Evolutionary conservation across 768 basidiomycete genomes (phyloP).

Genomic region (Gloeostereum incarnatum): DNA sequence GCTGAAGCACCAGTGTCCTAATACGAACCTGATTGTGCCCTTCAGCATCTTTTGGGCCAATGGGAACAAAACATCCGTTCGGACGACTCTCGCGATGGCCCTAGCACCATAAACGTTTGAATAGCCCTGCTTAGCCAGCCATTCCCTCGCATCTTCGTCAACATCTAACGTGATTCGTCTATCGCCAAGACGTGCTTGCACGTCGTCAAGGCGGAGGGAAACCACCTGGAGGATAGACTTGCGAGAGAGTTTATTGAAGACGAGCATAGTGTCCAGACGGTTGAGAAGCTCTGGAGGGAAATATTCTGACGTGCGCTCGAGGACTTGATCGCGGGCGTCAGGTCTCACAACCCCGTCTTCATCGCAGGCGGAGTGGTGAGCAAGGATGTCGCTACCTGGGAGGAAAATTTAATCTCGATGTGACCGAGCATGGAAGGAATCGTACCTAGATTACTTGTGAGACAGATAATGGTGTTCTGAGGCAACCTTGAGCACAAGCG

Average conservation of each 20-base stretch:
- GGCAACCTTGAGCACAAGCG: background rate
- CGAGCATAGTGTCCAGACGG: conserved; percentile 76
- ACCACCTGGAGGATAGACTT: conserved; percentile 74
- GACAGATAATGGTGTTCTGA: conserved; percentile 84
- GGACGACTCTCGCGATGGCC: conserved; percentile 79
- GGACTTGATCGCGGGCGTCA: conserved; percentile 55
- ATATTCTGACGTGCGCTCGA: conserved; percentile 66
- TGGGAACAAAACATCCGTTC: conserved; percentile 74
- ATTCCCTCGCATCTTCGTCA: conserved; percentile 46
- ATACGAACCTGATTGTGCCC: conserved; percentile 63
- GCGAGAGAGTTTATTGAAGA: conserved; percentile 85
- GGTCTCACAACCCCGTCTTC: conserved; percentile 54
- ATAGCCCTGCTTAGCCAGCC: conserved; percentile 73
- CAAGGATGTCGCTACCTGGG: conserved; percentile 58
- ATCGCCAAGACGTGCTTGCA: conserved; percentile 52
- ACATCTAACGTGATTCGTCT: conserved; percentile 68
- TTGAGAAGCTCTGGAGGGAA: conserved; percentile 91
- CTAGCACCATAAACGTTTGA: conserved; percentile 83
- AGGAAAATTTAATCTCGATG: conserved; percentile 1
- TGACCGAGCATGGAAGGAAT: conserved; percentile 1
- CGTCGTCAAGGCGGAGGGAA: conserved; percentile 63
- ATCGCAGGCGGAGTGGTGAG: conserved; percentile 53
- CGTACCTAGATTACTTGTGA: conserved; percentile 81
- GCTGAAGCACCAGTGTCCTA: background rate
- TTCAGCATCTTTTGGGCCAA: conserved; percentile 72